Evolutionary conservation across 768 basidiomycete genomes (phyloP), one percentile per base, ranked within the genome.

Genomic region (Hericium coralloides): DNA sequence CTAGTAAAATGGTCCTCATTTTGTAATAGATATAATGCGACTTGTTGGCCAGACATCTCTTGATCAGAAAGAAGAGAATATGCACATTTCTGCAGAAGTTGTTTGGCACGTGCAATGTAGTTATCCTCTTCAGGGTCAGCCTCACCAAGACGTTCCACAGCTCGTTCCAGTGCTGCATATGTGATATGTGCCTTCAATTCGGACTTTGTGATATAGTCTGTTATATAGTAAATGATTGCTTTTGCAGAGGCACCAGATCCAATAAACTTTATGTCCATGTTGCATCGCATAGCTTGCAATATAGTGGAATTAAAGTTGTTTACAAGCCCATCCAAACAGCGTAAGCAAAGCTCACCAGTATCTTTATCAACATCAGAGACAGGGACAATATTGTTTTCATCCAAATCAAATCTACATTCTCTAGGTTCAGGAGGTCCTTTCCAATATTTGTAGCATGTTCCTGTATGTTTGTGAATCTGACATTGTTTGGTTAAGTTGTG

Each of bases 181-280:
- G 73, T 71, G 1, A 76, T 71, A 62, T 79, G 73, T 0, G 70
- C 59, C 39, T 75, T 75, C 12, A 79, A 56, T 45, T 73, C 68
- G 0, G 70, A 56, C 54, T 80, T 80, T 1, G 76, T 73, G 18
- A 79, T 77, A 52, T 80, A 79, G 55, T 79, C 70, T 0, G 77
- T 79, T n/a, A 79, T 74, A 51, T 79, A 80, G 56, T 74, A 76
- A 4, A 75, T 39, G 0, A 76, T 59, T 0, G 77, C 76, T 55
- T 78, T 78, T 2, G 74, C 74, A 1, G 69, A 57, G 6, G 62
- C 43, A 0, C 78, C 78, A 0, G 76, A 78, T 0, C 69, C 70
- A 17, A 80, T 71, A 47, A 71, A 76, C 56, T 78, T 76, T 1
- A 79, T 74, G 55, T 79, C 78, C 71, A 76, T 77, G 54, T 80